phyloP scores from a whole-genome alignment of 805 yeast species.

The Candida silvicultrix region DNA sequence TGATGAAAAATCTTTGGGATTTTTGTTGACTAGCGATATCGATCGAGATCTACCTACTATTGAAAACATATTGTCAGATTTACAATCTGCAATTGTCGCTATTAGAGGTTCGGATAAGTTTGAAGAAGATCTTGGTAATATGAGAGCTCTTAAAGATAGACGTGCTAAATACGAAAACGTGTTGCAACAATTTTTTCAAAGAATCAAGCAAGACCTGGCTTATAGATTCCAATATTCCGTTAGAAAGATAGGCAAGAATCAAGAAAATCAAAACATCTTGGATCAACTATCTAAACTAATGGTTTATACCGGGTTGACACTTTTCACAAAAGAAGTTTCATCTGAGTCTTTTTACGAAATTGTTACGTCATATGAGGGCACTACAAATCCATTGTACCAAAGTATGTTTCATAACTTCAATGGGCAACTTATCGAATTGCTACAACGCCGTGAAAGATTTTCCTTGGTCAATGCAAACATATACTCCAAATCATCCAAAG shows the following conservation, averaged over 20 bases:
- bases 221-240: constrained; percentile 33
- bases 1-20: constrained; percentile 44
- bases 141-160: constrained; percentile 70
- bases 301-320: constrained; percentile 40
- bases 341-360: constrained; percentile 37
- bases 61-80: constrained; percentile 49
- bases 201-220: constrained; percentile 38
- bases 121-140: constrained; percentile 43
- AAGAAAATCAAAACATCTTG: constrained; percentile 18
- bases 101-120: constrained; percentile 42
- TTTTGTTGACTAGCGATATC: constrained; percentile 41
- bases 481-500: constrained; percentile 2
- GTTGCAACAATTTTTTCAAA: constrained; percentile 41
- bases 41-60: constrained; percentile 41
- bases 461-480: constrained; percentile 12
- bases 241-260: constrained; percentile 22
- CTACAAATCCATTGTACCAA: constrained; percentile 29
- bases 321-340: constrained; percentile 57
- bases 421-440: constrained; percentile 18
- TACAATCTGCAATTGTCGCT: constrained; percentile 61
- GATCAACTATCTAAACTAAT: constrained; percentile 30
- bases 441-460: constrained; percentile 10
- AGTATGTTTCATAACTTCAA: constrained; percentile 23
- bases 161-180: constrained; percentile 52
- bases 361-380: constrained; percentile 33